Base-by-base conservation (phyloP, 495 filamentous ascomycete genomes). In the Apodospora peruviana region DNA sequence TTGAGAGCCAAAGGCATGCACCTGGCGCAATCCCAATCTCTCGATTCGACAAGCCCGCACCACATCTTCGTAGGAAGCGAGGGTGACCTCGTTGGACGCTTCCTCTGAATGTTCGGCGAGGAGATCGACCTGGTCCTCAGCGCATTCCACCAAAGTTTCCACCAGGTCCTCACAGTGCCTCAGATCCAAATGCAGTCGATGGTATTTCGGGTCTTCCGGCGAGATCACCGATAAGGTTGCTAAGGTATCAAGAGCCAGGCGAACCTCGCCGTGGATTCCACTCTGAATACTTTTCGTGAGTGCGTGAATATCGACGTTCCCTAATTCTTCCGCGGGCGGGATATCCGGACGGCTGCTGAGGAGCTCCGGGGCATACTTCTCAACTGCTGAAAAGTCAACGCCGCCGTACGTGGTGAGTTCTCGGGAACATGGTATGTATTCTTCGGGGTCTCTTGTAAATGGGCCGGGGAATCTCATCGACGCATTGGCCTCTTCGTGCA, bases 261-360 rank as follows among this genome's bases (percentile, higher is more conserved):
- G 83, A 21, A 96, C 81, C 63, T 98, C 93, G 11, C 82, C 83
- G 57, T 88, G 80, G 43, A 98, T 87, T 2, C 91, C 93, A 49
- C 86, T 95, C 52, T 94, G 88, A n/a, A 98, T 73, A 58, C 88
- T 87, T 76, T 88, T 87, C 1, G 82, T 95, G 35, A 98, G 74
- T n/a, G 91, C 89, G 54, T 89, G 86, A 22, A 96, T 84, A 58
- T 98, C 91, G 46, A 98, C 83, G 14, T 86, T 71, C 10, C 93
- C 93, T 23, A 96, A 71, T 55, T 98, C 91, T 3, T 73, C 67
- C n/a, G 87, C 76, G 1, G 70, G 65, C 2, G 93, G 93, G 36
- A 91, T 74, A 51, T 82, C 83, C 1, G 89, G 88, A 57, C 81
- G 86, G 53, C 77, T 67, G 50, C 70, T 74, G 21, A 73, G 66